These are phyloP conservation scores for Botrytis elliptica DNA, from an alignment of 2,329 filamentous ascomycete species.

Conservation along the genomic window DNA sequence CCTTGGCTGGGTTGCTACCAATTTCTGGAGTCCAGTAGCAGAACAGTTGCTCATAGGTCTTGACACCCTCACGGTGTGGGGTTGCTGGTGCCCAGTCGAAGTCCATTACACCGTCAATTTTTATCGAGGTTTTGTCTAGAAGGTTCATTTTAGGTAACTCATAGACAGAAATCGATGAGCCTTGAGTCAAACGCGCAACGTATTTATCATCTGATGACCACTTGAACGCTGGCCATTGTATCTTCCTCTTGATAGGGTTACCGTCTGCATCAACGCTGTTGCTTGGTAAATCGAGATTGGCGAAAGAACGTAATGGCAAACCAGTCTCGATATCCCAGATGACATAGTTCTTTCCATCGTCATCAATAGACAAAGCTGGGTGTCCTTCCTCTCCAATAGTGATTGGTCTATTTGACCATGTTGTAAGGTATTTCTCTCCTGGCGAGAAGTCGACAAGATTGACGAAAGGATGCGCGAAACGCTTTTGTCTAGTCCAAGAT, in stretches of 20 bases:
- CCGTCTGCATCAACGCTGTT: conserved; percentile 59
- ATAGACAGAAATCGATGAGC: conserved; percentile 86
- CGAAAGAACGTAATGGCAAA: conserved; percentile 88
- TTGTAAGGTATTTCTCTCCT: conserved; percentile 86
- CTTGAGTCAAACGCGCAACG: conserved; percentile 85
- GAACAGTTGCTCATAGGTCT: conserved; percentile 91
- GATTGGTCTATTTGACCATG: conserved; percentile 94
- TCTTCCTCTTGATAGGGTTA: conserved; percentile 78
- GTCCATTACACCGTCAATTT: conserved; percentile 94
- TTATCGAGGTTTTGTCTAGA: conserved; percentile 86
- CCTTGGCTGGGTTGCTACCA: conserved; percentile 95
- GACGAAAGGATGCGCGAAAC: conserved; percentile 92
- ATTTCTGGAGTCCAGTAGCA: conserved; percentile 99
- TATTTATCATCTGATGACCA: conserved; percentile 98
- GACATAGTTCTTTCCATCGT: conserved; percentile 99
- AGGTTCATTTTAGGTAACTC: conserved; percentile 87
- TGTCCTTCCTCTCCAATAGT: conserved; percentile 86
- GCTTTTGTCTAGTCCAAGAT: conserved; percentile 84
- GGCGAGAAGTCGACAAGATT: conserved; percentile 97
- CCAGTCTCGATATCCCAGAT: conserved; percentile 95
- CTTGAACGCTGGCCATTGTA: conserved; percentile 98
- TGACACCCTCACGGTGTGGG: conserved; percentile 78
- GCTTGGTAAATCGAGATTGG: conserved; percentile 77
- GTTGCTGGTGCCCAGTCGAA: conserved; percentile 96
- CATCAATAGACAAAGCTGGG: conserved; percentile 79